Conservation (phyloP, 805 yeast genomes). For the Saturnispora sanitii region DNA sequence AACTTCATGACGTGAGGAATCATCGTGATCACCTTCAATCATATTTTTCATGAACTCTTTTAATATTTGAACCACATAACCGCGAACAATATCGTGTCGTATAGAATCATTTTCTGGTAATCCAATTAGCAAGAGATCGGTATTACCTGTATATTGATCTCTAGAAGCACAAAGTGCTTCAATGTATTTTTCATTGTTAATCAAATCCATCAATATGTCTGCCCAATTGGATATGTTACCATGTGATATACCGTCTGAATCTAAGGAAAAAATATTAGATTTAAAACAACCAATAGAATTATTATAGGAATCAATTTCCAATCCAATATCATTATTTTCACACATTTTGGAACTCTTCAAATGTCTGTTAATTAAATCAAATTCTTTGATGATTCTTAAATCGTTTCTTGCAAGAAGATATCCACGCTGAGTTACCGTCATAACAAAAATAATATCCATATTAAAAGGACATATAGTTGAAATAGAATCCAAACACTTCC, state of each 20-base stretch:
- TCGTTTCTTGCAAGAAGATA: conserved; percentile 32
- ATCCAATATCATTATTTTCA: conserved; percentile 10
- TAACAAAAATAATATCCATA: conserved; percentile 28
- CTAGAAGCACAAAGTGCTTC: conserved; percentile 49
- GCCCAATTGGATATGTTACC: conserved; percentile 67
- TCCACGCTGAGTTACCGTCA: conserved; percentile 39
- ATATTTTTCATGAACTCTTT: conserved; percentile 39
- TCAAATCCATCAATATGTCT: conserved; percentile 40
- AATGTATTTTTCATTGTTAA: conserved; percentile 40
- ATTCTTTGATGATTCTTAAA: conserved; percentile 27
- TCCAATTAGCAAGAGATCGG: conserved; percentile 42
- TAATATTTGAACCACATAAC: conserved; percentile 49
- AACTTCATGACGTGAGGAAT: conserved; percentile 11
- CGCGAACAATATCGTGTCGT: conserved; percentile 41
- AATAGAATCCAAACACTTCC: conserved; percentile 39
- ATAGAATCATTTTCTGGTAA: conserved; percentile 38
- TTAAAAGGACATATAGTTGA: conserved; percentile 51
- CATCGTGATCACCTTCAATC: conserved; percentile 21
- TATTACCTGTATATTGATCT: conserved; percentile 41
- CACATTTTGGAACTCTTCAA: conserved; percentile 18
- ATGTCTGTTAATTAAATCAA: conserved; percentile 34
- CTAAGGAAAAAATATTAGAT: conserved; percentile 42
- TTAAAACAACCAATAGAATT: conserved; percentile 32
- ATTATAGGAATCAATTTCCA: conserved; percentile 14
- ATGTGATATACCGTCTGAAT: conserved; percentile 40